Percentiles rank a stretch among this genome's conserved stretches.
phyloP scores from a whole-genome alignment of 306 rosid genomes.

The Oemleria cerasiformis region DNA sequence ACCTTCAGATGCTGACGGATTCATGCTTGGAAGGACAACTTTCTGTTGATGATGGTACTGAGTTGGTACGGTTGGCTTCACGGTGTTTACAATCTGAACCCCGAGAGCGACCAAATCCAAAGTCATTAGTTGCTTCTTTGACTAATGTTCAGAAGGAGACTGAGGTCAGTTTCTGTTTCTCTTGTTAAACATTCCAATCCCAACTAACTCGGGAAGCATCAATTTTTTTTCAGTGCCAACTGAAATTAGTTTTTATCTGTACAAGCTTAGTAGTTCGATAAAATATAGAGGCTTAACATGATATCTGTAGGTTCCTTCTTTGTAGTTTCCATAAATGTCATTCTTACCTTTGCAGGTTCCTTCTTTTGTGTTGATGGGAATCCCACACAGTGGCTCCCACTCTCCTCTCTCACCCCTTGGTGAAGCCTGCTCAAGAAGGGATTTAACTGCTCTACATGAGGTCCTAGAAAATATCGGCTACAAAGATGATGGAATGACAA shows the following conservation, averaged over 20 bases:
- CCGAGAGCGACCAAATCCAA: constrained; percentile 72
- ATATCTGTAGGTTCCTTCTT: not conserved
- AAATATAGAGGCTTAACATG: constrained; percentile 15
- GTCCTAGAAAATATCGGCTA: constrained; percentile 65
- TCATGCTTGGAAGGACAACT: constrained; percentile 81
- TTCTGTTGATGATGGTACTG: constrained; percentile 72
- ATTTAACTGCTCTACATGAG: constrained; percentile 77
- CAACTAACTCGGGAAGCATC: not conserved
- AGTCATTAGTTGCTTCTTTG: constrained; percentile 67
- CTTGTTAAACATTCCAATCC: constrained; percentile 4
- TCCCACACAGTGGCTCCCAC: constrained; percentile 48
- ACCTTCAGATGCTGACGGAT: constrained; percentile 81
- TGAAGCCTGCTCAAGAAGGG: constrained; percentile 80
- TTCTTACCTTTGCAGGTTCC: constrained; percentile 46
- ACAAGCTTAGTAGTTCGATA: not conserved
- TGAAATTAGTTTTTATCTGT: not conserved
- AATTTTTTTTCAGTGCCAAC: not conserved
- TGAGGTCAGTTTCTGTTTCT: constrained; percentile 48
- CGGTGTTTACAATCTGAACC: constrained; percentile 78
- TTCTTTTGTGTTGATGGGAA: constrained; percentile 71
- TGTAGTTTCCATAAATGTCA: constrained; percentile 1
- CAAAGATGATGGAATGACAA: constrained; percentile 56
- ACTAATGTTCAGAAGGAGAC: constrained; percentile 74
- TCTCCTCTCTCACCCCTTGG: constrained; percentile 67
- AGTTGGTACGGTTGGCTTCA: constrained; percentile 67